Base-by-base conservation (phyloP, 2,329 filamentous ascomycete genomes). In the Leptosphaerulina australis region DNA sequence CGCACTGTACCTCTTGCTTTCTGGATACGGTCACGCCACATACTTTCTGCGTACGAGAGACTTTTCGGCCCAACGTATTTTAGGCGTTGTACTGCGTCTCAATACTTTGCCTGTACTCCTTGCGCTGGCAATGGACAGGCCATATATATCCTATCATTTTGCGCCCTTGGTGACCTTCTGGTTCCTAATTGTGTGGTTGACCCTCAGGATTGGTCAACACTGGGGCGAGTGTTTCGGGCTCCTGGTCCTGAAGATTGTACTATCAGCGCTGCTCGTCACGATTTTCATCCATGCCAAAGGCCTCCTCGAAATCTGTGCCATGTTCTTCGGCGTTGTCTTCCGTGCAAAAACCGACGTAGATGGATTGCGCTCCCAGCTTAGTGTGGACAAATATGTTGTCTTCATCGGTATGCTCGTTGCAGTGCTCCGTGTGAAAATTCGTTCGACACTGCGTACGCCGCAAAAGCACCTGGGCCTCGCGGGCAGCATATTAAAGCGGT, bases 1-100 rank as follows among this genome's bases (percentile, higher is more conserved):
- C 5, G 78, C 83, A 1, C 75, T 78, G 1, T 87, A 86, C 63
- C 75, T 88, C 21, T 87, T 87, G 64, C 75, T 87, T 55, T 84
- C 81, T 12, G 81, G 80, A 6, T 87, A 82, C 57, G 83, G 83
- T 1, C 84, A 88, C 60, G 79, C 84, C 0, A 69, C 79, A 6
- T 86, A 82, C 63, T 82, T 87, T 51, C 67, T 85, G 7, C 73
- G 73, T 40, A 84, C 76, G 43, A 73, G 73, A 24, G 83, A 88
- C 63, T 85, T 79, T 62, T 84, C 83, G 0, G 60, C 82, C 22
- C 72, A 74, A 24, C 78, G 84, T 17, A 69, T 82, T n/a, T 74
- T 75, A 2, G 66, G 67, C 3, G 79, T 86, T 5, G 60, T 88
- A 21, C 72, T 85, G 29, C 80, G 83, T 2, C 71, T 83, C 9